Evolutionary conservation across 2,329 filamentous ascomycete species (phyloP).

Genomic region (Pestalotiopsis sp.): DNA sequence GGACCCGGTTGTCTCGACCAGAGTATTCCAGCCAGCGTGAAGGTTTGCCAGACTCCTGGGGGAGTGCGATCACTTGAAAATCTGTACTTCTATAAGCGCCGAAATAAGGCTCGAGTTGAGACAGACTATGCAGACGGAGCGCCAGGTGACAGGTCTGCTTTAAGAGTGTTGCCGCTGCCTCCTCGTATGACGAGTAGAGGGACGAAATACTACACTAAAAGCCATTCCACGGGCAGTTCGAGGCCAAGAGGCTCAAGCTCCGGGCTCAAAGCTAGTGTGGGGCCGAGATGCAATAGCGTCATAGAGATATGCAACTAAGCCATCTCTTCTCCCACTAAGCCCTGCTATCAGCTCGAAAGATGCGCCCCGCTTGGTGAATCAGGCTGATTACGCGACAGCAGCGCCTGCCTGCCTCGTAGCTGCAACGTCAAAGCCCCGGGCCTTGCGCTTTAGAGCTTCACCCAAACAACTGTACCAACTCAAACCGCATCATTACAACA

Average conservation of each 20-base stretch:
- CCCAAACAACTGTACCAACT: conserved; percentile 16
- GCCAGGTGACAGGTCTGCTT: neutral
- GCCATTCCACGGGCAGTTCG: neutral
- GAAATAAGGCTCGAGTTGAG: neutral
- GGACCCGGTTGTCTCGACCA: conserved; percentile 47
- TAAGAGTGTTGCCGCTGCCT: neutral
- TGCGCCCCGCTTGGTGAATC: conserved; percentile 23
- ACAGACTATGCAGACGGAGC: no score
- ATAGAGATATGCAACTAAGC: neutral
- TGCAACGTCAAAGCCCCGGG: conserved; percentile 14
- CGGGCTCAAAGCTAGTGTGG: neutral
- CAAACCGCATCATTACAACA: neutral
- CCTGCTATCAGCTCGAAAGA: neutral
- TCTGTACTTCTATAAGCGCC: neutral
- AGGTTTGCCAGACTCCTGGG: conserved; percentile 7
- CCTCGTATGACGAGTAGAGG: neutral
- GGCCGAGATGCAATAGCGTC: neutral
- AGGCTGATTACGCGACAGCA: conserved; percentile 33
- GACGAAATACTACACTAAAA: neutral
- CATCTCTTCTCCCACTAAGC: neutral
- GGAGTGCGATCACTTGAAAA: neutral
- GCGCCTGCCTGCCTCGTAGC: conserved; percentile 23
- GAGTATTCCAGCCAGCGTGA: conserved; percentile 52
- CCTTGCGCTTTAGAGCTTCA: conserved; percentile 23
- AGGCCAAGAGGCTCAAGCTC: neutral